Conservation (phyloP, 331 rosid genomes). For the Quercus phellos region DNA sequence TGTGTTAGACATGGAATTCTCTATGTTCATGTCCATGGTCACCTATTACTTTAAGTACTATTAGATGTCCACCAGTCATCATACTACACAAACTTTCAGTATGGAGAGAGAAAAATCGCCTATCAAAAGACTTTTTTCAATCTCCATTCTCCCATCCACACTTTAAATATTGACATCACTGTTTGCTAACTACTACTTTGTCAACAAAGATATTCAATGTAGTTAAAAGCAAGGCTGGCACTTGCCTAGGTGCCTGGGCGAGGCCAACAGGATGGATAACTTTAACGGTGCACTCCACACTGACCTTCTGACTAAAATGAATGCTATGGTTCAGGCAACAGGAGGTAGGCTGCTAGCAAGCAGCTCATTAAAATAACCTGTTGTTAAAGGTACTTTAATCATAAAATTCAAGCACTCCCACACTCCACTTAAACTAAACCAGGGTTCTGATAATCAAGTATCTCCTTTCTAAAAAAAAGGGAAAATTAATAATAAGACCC, state of each 20-base stretch:
- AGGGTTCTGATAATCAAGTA: neutral
- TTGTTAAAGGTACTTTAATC: neutral
- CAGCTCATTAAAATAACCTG: neutral
- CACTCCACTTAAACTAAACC: neutral
- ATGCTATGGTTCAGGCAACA: neutral
- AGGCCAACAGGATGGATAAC: neutral
- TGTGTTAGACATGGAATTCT: neutral
- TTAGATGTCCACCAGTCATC: neutral
- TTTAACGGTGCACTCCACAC: neutral
- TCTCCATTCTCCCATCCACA: neutral
- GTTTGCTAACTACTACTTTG: neutral
- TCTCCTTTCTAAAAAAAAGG: neutral
- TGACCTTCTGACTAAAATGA: neutral
- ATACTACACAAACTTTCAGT: neutral
- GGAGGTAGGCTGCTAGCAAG: neutral
- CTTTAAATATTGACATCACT: neutral
- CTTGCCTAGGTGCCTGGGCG: neutral
- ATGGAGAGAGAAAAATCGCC: too few relatives aligned
- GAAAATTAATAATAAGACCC: neutral
- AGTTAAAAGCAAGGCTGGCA: neutral
- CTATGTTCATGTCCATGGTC: neutral
- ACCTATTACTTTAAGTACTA: neutral
- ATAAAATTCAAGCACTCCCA: neutral
- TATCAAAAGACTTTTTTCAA: too few relatives aligned
- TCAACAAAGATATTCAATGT: neutral